These are phyloP conservation scores for Eruca vesicaria DNA, from an alignment of 441 rosid genomes.

Conservation along the genomic window DNA sequence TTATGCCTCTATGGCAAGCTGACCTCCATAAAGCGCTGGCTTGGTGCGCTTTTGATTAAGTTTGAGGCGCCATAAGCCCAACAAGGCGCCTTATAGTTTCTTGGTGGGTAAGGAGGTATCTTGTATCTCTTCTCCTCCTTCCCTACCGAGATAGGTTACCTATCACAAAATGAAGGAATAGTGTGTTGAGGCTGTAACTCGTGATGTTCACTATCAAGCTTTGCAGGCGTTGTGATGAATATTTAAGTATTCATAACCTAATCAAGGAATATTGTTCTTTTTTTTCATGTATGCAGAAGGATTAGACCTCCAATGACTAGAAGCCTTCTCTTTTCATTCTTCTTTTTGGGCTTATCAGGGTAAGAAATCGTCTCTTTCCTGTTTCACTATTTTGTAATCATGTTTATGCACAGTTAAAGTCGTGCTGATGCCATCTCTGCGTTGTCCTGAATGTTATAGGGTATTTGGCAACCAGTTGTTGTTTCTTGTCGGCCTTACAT, in stretches of 20 bases:
- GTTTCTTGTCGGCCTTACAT: slow-evolving; percentile 91
- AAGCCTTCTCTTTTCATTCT: slow-evolving; percentile 64
- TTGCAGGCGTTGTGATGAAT: slow-evolving; percentile 9
- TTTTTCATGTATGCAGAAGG: slow-evolving; percentile 49
- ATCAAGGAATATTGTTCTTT: background rate
- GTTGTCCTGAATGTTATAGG: slow-evolving; percentile 42
- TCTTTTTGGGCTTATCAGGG: slow-evolving; percentile 94
- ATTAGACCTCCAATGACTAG: slow-evolving; percentile 74
- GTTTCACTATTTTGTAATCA: background rate
- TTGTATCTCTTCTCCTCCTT: background rate
- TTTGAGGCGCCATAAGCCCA: background rate
- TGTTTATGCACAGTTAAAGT: background rate
- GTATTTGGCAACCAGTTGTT: slow-evolving; percentile 96
- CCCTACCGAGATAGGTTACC: background rate
- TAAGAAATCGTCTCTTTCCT: slow-evolving; percentile 31
- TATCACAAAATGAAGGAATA: background rate
- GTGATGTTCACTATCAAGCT: background rate
- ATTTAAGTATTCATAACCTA: background rate
- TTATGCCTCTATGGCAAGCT: background rate
- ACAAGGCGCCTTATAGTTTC: background rate
- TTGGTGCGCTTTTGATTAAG: background rate
- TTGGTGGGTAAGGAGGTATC: background rate
- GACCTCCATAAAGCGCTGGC: background rate
- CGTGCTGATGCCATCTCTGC: slow-evolving; percentile 1
- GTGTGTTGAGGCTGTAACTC: background rate